Evolutionary conservation across 257 asterid species (phyloP), one percentile per base, ranked within the genome.

Genomic region (Penstemon davidsonii): DNA sequence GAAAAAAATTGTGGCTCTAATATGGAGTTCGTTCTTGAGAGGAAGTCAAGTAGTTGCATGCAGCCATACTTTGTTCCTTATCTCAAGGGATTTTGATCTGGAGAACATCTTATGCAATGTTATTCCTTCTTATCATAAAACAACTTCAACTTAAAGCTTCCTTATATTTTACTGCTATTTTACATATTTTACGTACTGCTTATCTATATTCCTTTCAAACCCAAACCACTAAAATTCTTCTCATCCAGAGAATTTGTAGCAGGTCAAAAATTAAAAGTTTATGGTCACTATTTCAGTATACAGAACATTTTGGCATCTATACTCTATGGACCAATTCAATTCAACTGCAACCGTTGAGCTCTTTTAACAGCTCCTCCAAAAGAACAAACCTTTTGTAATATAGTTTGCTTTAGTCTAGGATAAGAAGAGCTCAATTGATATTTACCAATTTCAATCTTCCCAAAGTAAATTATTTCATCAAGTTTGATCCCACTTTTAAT

Each of bases 121-220:
- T 62, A 77, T 82, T 75, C 87, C 73, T 67, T 79, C 76, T 52
- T 59, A 79, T 82, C 83, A 76, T 52, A 65, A 65, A 68, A 62
- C 72, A 59, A 52, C 80, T 71, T 79, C 80, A 71, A 43, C 82
- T 64, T 57, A 77, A 71, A 83, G 79, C 80, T 69, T 74, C 76
- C 76, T 62, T 69, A 72, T 74, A 72, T 71, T 79, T 79, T 67
- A 54, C 40, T 9, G 1, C 5, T 15, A 9, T 49, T 15, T 49
- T 49, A 49, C n/a, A 49, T 49, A 7, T 15, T 15, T 15, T 47
- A 45, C 40, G 9, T 59, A 37, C 54, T 45, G 8, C 75, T 61
- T 56, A 71, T 64, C 78, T 60, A 71, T 67, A 45, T 67, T 62
- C 74, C 46, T 57, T 56, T 44, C 80, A 67, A 39, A 66, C 72